Evolutionary conservation across 768 basidiomycete species (phyloP), one percentile per base, ranked within the genome.

Genomic region (Dioszegia aurantiaca): DNA sequence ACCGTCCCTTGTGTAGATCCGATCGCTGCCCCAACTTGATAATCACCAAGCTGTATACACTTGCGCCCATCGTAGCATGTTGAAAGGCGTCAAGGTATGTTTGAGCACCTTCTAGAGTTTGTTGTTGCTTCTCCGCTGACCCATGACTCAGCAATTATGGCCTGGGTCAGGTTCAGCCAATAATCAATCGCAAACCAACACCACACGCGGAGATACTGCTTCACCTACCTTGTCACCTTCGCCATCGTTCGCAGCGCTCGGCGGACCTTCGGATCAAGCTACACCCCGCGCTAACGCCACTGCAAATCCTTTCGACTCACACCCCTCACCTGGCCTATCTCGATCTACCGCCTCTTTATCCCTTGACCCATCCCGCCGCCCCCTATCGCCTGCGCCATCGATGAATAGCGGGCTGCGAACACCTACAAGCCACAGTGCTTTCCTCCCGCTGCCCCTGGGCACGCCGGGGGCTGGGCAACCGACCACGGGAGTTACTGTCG

Each of bases 61-160:
- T n/a, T n/a, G n/a, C n/a, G 24, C 33, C 24, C 14, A 21, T 42
- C 16, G 19, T 55, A 61, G 17, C 61, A 73, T 73, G 71, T 61
- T 73, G 58, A 73, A 73, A 57, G 71, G 71, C 26, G 71, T 73
- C 45, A 73, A 73, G 63, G 71, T 73, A 19, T 23, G 71, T 63
- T 19, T 19, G 33, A 33, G 33, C 6, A 33, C 9, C 14, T 28
- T n/a, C 30, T 21, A 17, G 19, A 48, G 16, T 47, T 59, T 1
- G 14, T 52, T 21, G n/a, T 26, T 47, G 17, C 21, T 3, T 44
- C 33, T 16, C n/a, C n/a, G 46, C 56, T 48, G 36, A 57, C 16
- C 12, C 21, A 4, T 45, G 39, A 53, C 30, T 44, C 59, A 45
- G 28, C 52, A 47, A 42, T 52, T 53, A 14, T 56, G 43, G 44